Evolutionary conservation across 2,329 filamentous ascomycete species (phyloP).

Genomic region (Chaetothyriales sp.): DNA sequence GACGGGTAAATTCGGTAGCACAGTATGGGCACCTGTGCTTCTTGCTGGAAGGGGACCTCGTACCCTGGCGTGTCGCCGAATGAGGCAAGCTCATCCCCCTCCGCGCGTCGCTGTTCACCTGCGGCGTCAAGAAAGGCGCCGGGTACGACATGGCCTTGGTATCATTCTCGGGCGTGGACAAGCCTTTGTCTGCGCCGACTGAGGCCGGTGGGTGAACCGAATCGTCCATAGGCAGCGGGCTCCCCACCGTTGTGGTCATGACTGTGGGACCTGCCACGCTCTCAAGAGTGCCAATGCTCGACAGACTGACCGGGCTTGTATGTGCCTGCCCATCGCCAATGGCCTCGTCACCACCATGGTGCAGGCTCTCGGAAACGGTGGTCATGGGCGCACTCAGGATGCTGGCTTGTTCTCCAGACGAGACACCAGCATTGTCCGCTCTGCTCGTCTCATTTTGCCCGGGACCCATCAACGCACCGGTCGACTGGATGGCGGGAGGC

Average conservation of each 20-base stretch:
- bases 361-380: conserved; percentile 33
- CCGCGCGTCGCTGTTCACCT: conserved; percentile 35
- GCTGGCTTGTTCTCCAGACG: conserved; percentile 22
- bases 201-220: conserved; percentile 26
- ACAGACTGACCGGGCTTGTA: conserved; percentile 38
- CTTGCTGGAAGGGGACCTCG: conserved; percentile 61
- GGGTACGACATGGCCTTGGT: conserved; percentile 51
- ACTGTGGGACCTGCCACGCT: conserved; percentile 35
- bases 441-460: conserved; percentile 22
- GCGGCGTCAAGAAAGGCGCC: conserved; percentile 36
- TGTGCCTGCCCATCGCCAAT: conserved; percentile 33
- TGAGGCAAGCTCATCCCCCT: conserved; percentile 45
- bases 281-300: conserved; percentile 39
- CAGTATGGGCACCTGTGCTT: conserved; percentile 96
- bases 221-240: conserved; percentile 33
- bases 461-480: conserved; percentile 22
- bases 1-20: conserved; percentile 87
- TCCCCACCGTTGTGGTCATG: conserved; percentile 34
- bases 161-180: conserved; percentile 25
- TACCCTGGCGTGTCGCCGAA: conserved; percentile 41
- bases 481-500: conserved; percentile 28
- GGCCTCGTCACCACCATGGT: conserved; percentile 29
- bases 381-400: conserved; percentile 35
- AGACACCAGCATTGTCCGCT: conserved; percentile 5
- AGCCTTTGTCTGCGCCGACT: conserved; percentile 21